Evolutionary conservation across 441 rosid genomes (phyloP).

Genomic region (Erodium trifolium): DNA sequence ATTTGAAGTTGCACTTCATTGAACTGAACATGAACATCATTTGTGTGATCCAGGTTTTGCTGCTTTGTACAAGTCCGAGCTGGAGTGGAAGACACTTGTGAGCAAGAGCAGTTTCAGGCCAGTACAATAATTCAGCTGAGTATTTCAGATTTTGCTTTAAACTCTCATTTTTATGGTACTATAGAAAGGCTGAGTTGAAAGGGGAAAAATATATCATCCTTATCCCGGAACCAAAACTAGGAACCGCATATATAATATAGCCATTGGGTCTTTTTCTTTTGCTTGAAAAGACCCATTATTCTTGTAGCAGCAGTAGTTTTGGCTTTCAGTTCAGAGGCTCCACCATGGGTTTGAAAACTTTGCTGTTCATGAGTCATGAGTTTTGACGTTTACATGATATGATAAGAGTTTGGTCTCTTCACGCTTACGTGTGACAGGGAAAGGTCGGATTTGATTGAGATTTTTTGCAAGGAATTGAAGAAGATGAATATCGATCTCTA

Average conservation of each 20-base stretch:
- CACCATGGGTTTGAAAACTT: constrained; percentile 7
- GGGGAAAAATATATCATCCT: neutral
- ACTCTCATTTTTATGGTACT: neutral
- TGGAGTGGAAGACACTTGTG: neutral
- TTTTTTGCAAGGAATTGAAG: constrained; percentile 9
- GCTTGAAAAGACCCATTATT: neutral
- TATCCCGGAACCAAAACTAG: constrained; percentile 9
- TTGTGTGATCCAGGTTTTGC: neutral
- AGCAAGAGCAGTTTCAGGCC: neutral
- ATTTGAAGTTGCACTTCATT: neutral
- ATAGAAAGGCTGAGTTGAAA: neutral
- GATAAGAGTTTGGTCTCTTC: constrained; percentile 49
- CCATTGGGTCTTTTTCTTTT: neutral
- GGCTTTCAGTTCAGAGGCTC: neutral
- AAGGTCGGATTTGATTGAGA: constrained; percentile 30
- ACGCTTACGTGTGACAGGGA: constrained; percentile 39
- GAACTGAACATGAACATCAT: neutral
- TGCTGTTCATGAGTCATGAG: constrained; percentile 6
- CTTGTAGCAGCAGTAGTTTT: neutral
- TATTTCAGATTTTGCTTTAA: neutral
- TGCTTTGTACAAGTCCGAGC: neutral
- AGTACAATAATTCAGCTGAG: neutral
- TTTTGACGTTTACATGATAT: constrained; percentile 9
- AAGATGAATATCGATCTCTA: constrained; percentile 7
- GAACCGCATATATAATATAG: constrained; percentile 1